Base-by-base conservation (phyloP, 2,329 filamentous ascomycete genomes). In the Colletotrichum sidae region DNA sequence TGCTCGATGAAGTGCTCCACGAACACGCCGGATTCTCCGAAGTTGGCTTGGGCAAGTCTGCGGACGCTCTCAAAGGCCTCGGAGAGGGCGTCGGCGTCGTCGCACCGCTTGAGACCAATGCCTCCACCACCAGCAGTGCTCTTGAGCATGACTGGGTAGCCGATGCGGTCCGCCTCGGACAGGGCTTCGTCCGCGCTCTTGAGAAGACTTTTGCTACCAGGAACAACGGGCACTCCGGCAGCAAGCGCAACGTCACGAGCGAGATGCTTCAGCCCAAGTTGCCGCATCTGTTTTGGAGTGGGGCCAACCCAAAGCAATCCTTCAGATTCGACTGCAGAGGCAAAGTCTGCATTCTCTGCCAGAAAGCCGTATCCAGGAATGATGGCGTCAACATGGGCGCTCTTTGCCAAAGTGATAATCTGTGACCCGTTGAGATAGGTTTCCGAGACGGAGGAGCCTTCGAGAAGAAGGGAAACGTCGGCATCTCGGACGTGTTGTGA, bases 401-500 rank as follows among this genome's bases (percentile, higher is more conserved):
- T 72, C 46, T 80, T 80, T 9, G 87, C 86, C n/a, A 88, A 80
- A 4, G 78, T 71, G 15, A 90, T 75, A 42, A 87, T 84, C 42
- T 88, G 85, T 39, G 88, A 81, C 33, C 88, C 89, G 73, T 93
- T 88, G 11, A 93, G 84, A 71, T 93, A 88, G 1, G 90, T 88
- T 2, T 77, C 73, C 0, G 69, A 70, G 1, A 79, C 70, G 2
- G 74, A 72, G 5, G 55, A 67, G 1, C 87, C 86, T 4, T 88
- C 85, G 3, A 93, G 81, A 55, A 88, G 90, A 52, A 92, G 81
- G 3, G 90, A 85, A 70, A 87, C 85, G 2, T 90, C 89, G 5
- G 90, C 92, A 71, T 85, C 86, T 60, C 90, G 77, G 9, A 90
- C 90, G 76, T 93, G 91, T 67, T 90, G 87, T n/a, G 90, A 85